Evolutionary conservation across 2,329 filamentous ascomycete species (phyloP).

Genomic region (Aspergillus aculeatinus): DNA sequence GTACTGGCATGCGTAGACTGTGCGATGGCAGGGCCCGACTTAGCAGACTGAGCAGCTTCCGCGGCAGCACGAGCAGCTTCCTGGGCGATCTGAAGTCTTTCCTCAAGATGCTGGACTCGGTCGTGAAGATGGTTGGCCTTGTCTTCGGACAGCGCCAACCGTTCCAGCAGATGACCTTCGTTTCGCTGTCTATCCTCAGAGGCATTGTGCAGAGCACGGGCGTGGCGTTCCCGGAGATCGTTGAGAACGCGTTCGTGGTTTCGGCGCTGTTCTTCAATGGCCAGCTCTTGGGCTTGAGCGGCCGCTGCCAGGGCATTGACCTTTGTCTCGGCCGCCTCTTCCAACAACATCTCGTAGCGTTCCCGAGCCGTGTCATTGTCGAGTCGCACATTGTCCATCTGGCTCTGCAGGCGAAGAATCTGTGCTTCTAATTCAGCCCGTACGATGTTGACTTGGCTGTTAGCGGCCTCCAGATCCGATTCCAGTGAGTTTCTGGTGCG

Average conservation of each 20-base stretch:
- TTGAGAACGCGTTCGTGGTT: slow-evolving; percentile 72
- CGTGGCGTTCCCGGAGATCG: slow-evolving; percentile 72
- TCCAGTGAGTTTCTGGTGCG: slow-evolving; percentile 77
- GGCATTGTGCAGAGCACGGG: slow-evolving; percentile 69
- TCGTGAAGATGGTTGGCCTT: slow-evolving; percentile 86
- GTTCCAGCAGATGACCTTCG: slow-evolving; percentile 77
- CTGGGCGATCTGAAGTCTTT: slow-evolving; percentile 86
- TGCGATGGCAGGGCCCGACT: slow-evolving; percentile 40
- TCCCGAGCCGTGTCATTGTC: slow-evolving; percentile 79
- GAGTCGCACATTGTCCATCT: slow-evolving; percentile 74
- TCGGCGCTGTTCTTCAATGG: slow-evolving; percentile 58
- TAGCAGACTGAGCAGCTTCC: slow-evolving; percentile 66
- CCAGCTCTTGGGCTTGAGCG: slow-evolving; percentile 52
- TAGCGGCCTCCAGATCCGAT: slow-evolving; percentile 76
- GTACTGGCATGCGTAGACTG: slow-evolving; percentile 46
- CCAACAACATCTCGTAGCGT: slow-evolving; percentile 77
- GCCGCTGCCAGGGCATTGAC: slow-evolving; percentile 58
- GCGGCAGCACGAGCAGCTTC: slow-evolving; percentile 81
- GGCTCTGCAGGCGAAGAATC: slow-evolving; percentile 66
- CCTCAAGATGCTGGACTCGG: slow-evolving; percentile 78
- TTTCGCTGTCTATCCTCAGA: slow-evolving; percentile 78
- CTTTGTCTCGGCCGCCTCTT: slow-evolving; percentile 73
- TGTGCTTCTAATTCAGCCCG: slow-evolving; percentile 81
- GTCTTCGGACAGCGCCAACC: slow-evolving; percentile 76
- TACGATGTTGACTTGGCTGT: slow-evolving; percentile 79